phyloP scores from a whole-genome alignment of 352 stramenopile genomes.

The Heterotrichella gracilis region DNA sequence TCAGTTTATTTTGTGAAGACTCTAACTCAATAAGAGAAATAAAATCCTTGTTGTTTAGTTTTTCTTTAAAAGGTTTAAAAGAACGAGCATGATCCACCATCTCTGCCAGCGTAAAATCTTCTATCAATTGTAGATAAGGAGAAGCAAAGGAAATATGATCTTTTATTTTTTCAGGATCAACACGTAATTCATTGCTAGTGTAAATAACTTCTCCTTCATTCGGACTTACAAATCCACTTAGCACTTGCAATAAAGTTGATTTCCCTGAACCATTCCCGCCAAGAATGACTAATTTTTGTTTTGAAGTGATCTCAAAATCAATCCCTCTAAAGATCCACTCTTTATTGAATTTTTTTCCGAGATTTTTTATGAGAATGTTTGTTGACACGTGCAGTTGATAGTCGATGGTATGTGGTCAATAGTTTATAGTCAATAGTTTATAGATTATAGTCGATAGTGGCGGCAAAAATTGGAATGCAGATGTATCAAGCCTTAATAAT shows the following conservation, averaged over 20 bases:
- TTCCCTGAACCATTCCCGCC: background rate
- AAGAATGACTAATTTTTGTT: background rate
- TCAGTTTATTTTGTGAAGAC: background rate
- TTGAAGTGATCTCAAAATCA: background rate
- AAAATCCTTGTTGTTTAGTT: background rate
- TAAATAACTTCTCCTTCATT: background rate
- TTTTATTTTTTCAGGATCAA: background rate
- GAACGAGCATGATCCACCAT: background rate
- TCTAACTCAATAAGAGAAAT: background rate
- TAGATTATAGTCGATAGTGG: too few relatives aligned
- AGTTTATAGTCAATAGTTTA: too few relatives aligned
- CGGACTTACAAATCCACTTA: background rate
- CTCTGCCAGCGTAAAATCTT: background rate
- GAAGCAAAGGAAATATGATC: background rate
- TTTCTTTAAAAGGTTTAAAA: background rate
- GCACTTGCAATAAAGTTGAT: background rate
- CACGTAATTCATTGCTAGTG: background rate
- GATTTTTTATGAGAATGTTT: background rate
- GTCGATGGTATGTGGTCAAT: too few relatives aligned
- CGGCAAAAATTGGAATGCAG: too few relatives aligned
- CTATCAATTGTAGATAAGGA: background rate
- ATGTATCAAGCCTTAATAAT: too few relatives aligned
- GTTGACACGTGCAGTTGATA: too few relatives aligned
- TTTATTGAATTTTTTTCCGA: slow-evolving; percentile 2
- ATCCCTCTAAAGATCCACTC: background rate